Conservation (phyloP, 176 grass and related monocot species). For the Elaeis guineensis region DNA sequence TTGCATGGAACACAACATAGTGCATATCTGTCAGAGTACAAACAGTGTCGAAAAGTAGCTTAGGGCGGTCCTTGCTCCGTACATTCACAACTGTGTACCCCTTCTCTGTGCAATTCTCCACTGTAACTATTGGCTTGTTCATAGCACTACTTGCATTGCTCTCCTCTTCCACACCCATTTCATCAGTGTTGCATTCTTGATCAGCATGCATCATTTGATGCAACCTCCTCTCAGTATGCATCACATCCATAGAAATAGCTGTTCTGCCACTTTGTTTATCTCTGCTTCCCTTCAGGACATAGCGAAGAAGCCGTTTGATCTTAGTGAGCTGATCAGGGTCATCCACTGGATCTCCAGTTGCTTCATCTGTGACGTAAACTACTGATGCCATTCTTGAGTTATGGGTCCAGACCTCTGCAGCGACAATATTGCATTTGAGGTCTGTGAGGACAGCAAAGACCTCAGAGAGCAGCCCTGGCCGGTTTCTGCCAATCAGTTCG, state of each 20-base stretch:
- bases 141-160: neutral
- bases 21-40: conserved; percentile 88
- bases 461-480: conserved; percentile 84
- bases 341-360: conserved; percentile 29
- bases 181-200: neutral
- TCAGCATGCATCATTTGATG: conserved; percentile 83
- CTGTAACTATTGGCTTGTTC: conserved; percentile 21
- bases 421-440: conserved; percentile 62
- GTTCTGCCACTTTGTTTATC: conserved; percentile 30
- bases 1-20: conserved; percentile 84
- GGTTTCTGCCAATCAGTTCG: conserved; percentile 59
- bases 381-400: conserved; percentile 60
- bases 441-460: conserved; percentile 81
- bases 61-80: conserved; percentile 56
- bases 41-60: conserved; percentile 85
- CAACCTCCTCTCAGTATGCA: conserved; percentile 52
- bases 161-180: neutral
- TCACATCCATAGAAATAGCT: conserved; percentile 20
- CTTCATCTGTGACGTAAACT: conserved; percentile 57
- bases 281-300: conserved; percentile 55
- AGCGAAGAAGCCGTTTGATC: conserved; percentile 43
- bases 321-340: conserved; percentile 42
- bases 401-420: conserved; percentile 90
- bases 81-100: conserved; percentile 78
- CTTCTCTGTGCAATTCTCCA: conserved; percentile 67